Percentiles rank a stretch among this genome's conserved stretches.
Conservation (phyloP, 768 basidiomycete species). For the Daedaleopsis nitida region DNA sequence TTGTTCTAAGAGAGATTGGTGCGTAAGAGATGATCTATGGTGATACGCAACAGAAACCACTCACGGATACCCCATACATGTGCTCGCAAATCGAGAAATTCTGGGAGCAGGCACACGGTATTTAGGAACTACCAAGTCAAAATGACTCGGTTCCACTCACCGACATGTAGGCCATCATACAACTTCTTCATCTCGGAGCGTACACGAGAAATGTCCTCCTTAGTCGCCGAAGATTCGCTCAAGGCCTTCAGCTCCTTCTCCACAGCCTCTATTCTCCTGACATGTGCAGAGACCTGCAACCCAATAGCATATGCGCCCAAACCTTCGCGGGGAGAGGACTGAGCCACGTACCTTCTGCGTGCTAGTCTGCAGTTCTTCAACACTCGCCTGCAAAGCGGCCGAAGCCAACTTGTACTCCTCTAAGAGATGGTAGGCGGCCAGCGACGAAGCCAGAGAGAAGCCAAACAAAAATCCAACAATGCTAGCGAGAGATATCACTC, state of each 20-base stretch:
- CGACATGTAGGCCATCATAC: conserved; percentile 81
- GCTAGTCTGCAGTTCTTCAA: conserved; percentile 81
- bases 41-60: conserved; percentile 33
- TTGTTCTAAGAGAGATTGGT: conserved; percentile 56
- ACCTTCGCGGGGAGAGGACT: neutral
- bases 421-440: conserved; percentile 83
- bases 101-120: conserved; percentile 36
- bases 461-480: conserved; percentile 87
- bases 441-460: conserved; percentile 85
- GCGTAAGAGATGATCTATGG: neutral
- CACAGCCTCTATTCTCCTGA: conserved; percentile 80
- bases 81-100: conserved; percentile 77
- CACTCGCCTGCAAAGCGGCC: conserved; percentile 82
- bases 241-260: conserved; percentile 88
- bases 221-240: conserved; percentile 61
- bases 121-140: neutral
- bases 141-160: conserved; percentile 39
- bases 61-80: conserved; percentile 89
- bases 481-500: conserved; percentile 36
- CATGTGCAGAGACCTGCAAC: conserved; percentile 75
- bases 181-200: conserved; percentile 86
- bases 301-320: neutral
- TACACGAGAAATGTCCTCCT: conserved; percentile 78
- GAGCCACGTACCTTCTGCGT: conserved; percentile 66
- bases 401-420: conserved; percentile 92